Conservation (phyloP, 2,329 filamentous ascomycete species). For the Mariannaea sp. region DNA sequence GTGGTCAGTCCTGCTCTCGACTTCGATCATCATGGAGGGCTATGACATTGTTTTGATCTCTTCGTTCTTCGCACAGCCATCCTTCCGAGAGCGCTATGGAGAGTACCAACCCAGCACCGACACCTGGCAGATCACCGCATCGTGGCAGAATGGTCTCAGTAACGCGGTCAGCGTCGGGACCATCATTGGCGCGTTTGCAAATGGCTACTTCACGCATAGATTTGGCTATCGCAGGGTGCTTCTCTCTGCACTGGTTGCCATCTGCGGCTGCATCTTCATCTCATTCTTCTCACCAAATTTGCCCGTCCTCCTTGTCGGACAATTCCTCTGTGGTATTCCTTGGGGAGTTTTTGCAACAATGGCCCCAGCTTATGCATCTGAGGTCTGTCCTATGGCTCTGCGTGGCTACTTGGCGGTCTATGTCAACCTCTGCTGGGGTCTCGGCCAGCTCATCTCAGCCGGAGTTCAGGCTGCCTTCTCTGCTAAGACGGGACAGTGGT, state of each 20-base stretch:
- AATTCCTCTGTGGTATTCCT: conserved; percentile 8
- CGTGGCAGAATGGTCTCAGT: conserved; percentile 4
- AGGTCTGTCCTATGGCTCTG: conserved; percentile 13
- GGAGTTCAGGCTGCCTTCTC: conserved; percentile 5
- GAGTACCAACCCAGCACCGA: neutral
- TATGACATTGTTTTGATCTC: conserved; percentile 13
- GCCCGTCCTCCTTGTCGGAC: neutral
- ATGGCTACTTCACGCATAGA: conserved; percentile 6
- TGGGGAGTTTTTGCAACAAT: conserved; percentile 10
- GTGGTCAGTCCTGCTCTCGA: conserved; percentile 12
- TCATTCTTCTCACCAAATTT: conserved; percentile 7
- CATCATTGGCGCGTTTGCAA: conserved; percentile 7
- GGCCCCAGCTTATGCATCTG: conserved; percentile 9
- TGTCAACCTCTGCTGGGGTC: conserved; percentile 15
- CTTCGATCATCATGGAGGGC: conserved; percentile 16
- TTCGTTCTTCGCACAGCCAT: conserved; percentile 11
- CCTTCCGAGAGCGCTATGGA: conserved; percentile 10
- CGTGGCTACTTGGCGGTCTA: conserved; percentile 13
- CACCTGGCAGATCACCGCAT: neutral
- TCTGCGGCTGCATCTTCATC: conserved; percentile 8
- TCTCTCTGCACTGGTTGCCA: neutral
- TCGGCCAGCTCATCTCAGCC: conserved; percentile 13
- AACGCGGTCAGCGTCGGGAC: conserved; percentile 5
- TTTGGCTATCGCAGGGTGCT: conserved; percentile 6
- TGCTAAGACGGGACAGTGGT: conserved; percentile 36